Conservation (phyloP, 192 early-diverging fungal genomes). For the Podila epigama region DNA sequence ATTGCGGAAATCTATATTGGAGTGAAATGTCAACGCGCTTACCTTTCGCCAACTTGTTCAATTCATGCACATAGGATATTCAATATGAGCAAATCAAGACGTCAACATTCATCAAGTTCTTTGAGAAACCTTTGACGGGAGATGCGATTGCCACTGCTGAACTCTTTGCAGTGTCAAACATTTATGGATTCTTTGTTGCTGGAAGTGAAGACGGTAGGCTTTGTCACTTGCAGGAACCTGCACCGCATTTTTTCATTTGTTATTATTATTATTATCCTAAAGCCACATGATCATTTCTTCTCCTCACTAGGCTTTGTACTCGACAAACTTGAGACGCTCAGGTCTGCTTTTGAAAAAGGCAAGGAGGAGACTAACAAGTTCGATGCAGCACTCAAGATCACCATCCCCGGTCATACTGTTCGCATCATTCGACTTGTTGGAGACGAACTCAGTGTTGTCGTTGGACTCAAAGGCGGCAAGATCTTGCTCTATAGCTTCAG, state of each 20-base stretch:
- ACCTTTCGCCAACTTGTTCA: neutral
- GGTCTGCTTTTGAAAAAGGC: conserved; percentile 45
- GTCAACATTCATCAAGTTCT: conserved; percentile 8
- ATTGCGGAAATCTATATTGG: neutral
- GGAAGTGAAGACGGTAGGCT: conserved; percentile 65
- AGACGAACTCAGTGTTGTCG: conserved; percentile 52
- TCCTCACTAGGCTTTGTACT: conserved; percentile 49
- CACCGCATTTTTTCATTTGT: no score
- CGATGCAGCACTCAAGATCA: conserved; percentile 23
- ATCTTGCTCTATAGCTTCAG: conserved; percentile 48
- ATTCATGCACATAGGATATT: conserved; percentile 21
- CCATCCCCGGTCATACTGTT: conserved; percentile 37
- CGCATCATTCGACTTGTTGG: conserved; percentile 52
- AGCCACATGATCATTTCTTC: no score
- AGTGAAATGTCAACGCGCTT: neutral
- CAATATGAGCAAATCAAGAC: conserved; percentile 20
- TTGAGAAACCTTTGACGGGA: conserved; percentile 12
- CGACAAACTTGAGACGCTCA: conserved; percentile 36
- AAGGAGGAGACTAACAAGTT: conserved; percentile 23
- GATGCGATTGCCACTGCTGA: conserved; percentile 56
- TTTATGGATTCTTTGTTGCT: conserved; percentile 73
- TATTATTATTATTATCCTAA: no score
- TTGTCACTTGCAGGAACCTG: no score
- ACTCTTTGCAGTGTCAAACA: conserved; percentile 68
- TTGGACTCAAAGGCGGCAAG: conserved; percentile 37